Evolutionary conservation across 306 rosid species (phyloP).

Genomic region (Rosa persica): DNA sequence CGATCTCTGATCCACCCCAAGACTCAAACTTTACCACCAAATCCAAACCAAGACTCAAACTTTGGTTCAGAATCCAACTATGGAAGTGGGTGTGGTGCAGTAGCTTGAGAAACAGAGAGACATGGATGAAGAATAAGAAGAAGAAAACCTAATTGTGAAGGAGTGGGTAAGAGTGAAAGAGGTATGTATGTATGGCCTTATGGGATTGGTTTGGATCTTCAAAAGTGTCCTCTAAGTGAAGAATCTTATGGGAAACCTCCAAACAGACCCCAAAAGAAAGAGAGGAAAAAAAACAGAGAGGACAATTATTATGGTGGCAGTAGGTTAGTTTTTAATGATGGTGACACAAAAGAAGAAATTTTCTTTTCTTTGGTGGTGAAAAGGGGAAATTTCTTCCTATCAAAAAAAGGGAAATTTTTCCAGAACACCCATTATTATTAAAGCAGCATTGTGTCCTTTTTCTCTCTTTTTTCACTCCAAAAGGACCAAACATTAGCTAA

Average conservation of each 20-base stretch:
- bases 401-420: neutral
- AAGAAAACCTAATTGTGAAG: conserved; percentile 14
- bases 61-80: neutral
- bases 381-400: neutral
- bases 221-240: conserved; percentile 28
- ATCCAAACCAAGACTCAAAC: conserved; percentile 10
- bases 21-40: neutral
- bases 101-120: neutral
- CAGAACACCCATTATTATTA: neutral
- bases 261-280: conserved; percentile 9
- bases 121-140: conserved; percentile 7
- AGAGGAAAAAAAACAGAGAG: neutral
- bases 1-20: conserved; percentile 31
- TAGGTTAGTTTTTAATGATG: neutral
- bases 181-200: conserved; percentile 14
- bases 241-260: conserved; percentile 31
- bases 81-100: conserved; percentile 14
- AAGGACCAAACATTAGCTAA: neutral
- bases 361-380: neutral
- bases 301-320: conserved; percentile 9
- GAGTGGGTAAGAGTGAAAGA: neutral
- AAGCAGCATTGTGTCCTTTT: neutral
- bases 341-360: conserved; percentile 2
- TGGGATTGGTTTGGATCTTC: conserved; percentile 34
- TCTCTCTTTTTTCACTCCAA: neutral